Percentiles rank a stretch among this genome's conserved stretches.
Evolutionary conservation across 2,329 filamentous ascomycete species (phyloP).

Genomic region (Neonectria punicea): DNA sequence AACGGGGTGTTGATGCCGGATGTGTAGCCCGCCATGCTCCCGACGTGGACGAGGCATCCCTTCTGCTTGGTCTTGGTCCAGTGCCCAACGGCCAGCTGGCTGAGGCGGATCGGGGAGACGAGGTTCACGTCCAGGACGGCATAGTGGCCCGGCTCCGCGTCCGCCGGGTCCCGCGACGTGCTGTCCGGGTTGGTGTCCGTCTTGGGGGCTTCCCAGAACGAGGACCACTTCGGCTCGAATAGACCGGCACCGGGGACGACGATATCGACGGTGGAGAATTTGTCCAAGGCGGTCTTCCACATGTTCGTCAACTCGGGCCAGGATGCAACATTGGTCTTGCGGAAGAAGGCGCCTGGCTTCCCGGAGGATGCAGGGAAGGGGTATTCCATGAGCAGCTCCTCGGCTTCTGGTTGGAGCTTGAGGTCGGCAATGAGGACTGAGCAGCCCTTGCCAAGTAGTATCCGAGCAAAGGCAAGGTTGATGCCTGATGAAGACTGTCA

Average conservation of each 20-base stretch:
- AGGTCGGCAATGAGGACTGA: slow-evolving; percentile 53
- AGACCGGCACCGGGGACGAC: slow-evolving; percentile 52
- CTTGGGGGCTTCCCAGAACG: slow-evolving; percentile 50
- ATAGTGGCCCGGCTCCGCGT: slow-evolving; percentile 47
- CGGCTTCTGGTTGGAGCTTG: slow-evolving; percentile 48
- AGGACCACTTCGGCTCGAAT: slow-evolving; percentile 50
- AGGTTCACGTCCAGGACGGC: slow-evolving; percentile 51
- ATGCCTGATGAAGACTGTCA: slow-evolving; percentile 44
- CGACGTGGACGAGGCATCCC: slow-evolving; percentile 47
- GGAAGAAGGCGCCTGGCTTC: slow-evolving; percentile 46
- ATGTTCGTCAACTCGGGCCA: slow-evolving; percentile 49
- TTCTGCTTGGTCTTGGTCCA: slow-evolving; percentile 47
- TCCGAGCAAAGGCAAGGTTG: slow-evolving; percentile 48
- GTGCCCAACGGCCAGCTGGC: slow-evolving; percentile 51
- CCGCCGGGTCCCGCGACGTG: slow-evolving; percentile 41
- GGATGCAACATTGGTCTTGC: slow-evolving; percentile 50
- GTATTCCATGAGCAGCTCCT: slow-evolving; percentile 46
- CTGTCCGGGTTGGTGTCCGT: slow-evolving; percentile 44
- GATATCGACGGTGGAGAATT: slow-evolving; percentile 48
- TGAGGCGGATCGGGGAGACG: slow-evolving; percentile 49
- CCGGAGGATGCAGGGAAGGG: slow-evolving; percentile 35
- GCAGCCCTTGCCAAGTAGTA: slow-evolving; percentile 49
- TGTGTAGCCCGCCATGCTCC: slow-evolving; percentile 49
- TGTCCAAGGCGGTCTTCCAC: slow-evolving; percentile 42
- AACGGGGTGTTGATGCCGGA: slow-evolving; percentile 46